phyloP scores from a whole-genome alignment of 768 basidiomycete genomes.

The Hygrophorus pudorinus region DNA sequence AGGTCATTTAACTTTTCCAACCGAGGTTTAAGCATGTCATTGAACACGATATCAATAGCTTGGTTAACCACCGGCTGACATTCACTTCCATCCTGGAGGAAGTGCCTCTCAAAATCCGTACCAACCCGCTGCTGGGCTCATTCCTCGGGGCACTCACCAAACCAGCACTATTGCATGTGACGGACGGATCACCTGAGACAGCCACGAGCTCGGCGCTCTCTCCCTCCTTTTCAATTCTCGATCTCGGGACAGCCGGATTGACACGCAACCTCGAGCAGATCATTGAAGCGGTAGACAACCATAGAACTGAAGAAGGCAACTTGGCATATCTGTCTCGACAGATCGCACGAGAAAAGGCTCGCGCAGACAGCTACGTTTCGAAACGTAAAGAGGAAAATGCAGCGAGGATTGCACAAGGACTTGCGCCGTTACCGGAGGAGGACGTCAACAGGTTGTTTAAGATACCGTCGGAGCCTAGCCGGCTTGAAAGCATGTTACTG shows the following conservation, averaged over 20 bases:
- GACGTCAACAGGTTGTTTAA: conserved; percentile 78
- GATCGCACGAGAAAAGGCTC: conserved; percentile 74
- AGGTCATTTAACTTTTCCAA: conserved; percentile 41
- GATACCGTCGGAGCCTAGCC: conserved; percentile 80
- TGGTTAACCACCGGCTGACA: conserved; percentile 72
- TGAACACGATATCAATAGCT: conserved; percentile 31
- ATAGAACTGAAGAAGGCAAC: conserved; percentile 88
- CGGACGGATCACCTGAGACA: conserved; percentile 28
- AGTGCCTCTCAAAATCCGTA: conserved; percentile 76
- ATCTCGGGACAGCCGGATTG: conserved; percentile 60
- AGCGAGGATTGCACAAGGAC: conserved; percentile 66
- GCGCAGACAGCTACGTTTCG: conserved; percentile 68
- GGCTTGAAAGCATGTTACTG: conserved; percentile 78
- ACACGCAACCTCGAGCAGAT: conserved; percentile 76
- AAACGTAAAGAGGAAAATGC: conserved; percentile 89
- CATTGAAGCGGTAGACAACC: conserved; percentile 75
- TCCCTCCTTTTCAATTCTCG: conserved; percentile 57
- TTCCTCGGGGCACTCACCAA: conserved; percentile 62
- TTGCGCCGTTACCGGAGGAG: conserved; percentile 81
- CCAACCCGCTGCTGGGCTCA: conserved; percentile 68
- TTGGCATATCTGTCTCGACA: conserved; percentile 82
- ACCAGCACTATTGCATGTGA: conserved; percentile 28
- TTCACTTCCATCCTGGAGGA: conserved; percentile 83
- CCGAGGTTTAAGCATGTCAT: conserved; percentile 9
- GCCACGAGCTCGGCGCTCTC: conserved; percentile 33